A percentile compares a stretch with the other conserved stretches of the same genome.
Evolutionary conservation across 441 rosid genomes (phyloP).

Genomic region (Adansonia grandidieri): DNA sequence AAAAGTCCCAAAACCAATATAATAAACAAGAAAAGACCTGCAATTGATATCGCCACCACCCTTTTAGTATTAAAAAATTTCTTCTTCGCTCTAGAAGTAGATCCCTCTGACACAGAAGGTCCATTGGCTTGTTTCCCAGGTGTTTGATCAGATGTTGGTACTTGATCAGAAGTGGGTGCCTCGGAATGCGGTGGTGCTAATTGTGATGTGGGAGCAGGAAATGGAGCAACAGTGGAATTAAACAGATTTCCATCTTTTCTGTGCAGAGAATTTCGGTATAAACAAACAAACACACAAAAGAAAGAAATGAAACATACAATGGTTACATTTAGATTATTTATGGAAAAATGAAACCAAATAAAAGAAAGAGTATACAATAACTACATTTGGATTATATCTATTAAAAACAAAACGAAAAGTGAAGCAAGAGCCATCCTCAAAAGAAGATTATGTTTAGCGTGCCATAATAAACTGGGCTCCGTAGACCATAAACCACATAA

Average conservation of each 20-base stretch:
- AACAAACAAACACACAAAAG: conserved; percentile 23
- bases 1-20: conserved; percentile 54
- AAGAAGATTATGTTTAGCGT: not conserved
- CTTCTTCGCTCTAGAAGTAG: conserved; percentile 46
- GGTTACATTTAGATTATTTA: not conserved
- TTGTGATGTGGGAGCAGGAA: conserved; percentile 57
- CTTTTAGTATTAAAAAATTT: conserved; percentile 52
- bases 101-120: conserved; percentile 56
- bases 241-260: conserved; percentile 84
- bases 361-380: not conserved
- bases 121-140: conserved; percentile 66
- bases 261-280: conserved; percentile 38
- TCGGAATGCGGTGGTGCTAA: conserved; percentile 44
- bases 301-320: not conserved
- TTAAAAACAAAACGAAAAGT: not conserved
- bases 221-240: conserved; percentile 55
- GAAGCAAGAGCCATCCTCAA: not conserved
- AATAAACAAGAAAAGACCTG: conserved; percentile 54
- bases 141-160: conserved; percentile 47
- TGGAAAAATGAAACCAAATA: not conserved
- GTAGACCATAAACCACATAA: not conserved
- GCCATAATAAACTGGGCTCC: not conserved
- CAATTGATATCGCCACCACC: conserved; percentile 77
- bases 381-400: conserved; percentile 10
- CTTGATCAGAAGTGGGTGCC: conserved; percentile 39